Conservation (phyloP, 352 stramenopile species). For the Pythium chondricola region DNA sequence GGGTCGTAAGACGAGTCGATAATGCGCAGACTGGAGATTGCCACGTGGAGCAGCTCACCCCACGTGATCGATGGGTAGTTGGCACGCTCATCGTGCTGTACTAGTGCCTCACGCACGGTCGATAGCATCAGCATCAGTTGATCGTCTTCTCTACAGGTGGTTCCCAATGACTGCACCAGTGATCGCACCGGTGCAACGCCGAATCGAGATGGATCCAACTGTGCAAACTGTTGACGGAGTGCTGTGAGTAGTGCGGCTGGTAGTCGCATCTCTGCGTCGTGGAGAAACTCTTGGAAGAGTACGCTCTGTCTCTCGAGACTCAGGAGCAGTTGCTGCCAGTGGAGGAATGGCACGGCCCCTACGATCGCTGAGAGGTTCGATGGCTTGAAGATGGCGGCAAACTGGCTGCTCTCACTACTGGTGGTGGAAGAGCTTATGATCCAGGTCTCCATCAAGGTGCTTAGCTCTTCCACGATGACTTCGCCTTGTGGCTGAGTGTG, state of each 20-base stretch:
- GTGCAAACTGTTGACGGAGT: constrained; percentile 28
- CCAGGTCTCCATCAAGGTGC: neutral
- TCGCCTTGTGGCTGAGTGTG: neutral
- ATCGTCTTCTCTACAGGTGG: too few relatives aligned
- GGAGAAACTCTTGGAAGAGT: constrained; percentile 31
- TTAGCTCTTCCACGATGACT: constrained; percentile 5
- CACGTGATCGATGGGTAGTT: constrained; percentile 21
- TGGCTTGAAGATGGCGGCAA: constrained; percentile 8
- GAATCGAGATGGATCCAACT: constrained; percentile 34
- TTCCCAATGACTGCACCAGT: constrained; percentile 24
- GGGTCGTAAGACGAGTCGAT: constrained; percentile 7
- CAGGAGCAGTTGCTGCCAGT: constrained; percentile 62
- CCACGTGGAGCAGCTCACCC: constrained; percentile 26
- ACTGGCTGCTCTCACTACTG: too few relatives aligned
- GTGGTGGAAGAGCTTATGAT: neutral
- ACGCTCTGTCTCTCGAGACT: constrained; percentile 30
- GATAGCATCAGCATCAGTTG: neutral
- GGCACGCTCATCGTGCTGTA: neutral
- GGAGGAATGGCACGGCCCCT: constrained; percentile 22
- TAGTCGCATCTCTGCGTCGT: constrained; percentile 20
- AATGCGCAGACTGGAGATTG: neutral
- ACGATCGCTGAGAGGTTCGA: constrained; percentile 18
- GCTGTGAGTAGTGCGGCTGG: constrained; percentile 14
- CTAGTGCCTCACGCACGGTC: neutral
- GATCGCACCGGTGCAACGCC: constrained; percentile 36